Evolutionary conservation across 2,329 filamentous ascomycete genomes (phyloP).

Genomic region (Rhynchosporium graminicola): DNA sequence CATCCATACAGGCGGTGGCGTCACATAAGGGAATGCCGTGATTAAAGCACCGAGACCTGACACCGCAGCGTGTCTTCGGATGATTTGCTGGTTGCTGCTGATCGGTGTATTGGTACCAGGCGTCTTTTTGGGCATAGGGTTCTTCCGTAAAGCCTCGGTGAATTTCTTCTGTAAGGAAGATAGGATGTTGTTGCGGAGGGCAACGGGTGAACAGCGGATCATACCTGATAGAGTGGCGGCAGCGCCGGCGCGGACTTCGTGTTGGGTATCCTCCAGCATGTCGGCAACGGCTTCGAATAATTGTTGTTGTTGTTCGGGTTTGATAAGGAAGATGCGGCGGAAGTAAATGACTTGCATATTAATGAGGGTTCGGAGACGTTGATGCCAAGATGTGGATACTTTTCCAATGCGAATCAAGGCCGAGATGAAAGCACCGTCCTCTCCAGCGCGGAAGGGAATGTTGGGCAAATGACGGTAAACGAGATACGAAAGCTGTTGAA

Average conservation of each 20-base stretch:
- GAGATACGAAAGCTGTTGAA: slow-evolving; percentile 92
- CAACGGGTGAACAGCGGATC: slow-evolving; percentile 90
- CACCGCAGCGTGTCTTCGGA: slow-evolving; percentile 86
- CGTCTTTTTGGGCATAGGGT: slow-evolving; percentile 80
- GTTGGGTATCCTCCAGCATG: slow-evolving; percentile 89
- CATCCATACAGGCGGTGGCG: slow-evolving; percentile 90
- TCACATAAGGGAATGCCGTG: slow-evolving; percentile 94
- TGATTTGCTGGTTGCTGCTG: slow-evolving; percentile 73
- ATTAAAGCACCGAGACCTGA: slow-evolving; percentile 87
- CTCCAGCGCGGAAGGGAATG: slow-evolving; percentile 84
- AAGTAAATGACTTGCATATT: slow-evolving; percentile 99
- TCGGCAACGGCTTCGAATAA: slow-evolving; percentile 92
- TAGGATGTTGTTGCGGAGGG: slow-evolving; percentile 77
- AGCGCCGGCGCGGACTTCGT: slow-evolving; percentile 93
- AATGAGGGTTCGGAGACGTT: slow-evolving; percentile 89
- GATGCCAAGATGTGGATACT: slow-evolving; percentile 87
- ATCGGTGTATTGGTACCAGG: slow-evolving; percentile 69
- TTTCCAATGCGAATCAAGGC: slow-evolving; percentile 86
- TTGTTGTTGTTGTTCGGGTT: slow-evolving; percentile 69
- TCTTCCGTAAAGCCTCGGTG: slow-evolving; percentile 72
- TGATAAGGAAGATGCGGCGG: slow-evolving; percentile 87
- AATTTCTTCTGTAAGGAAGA: slow-evolving; percentile 76
- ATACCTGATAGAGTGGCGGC: slow-evolving; percentile 92
- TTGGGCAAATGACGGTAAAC: slow-evolving; percentile 97
- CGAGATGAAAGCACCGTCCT: slow-evolving; percentile 81